These are phyloP conservation scores for Cordyceps cicadae DNA, from an alignment of 2,329 filamentous ascomycete species.

Conservation along the genomic window DNA sequence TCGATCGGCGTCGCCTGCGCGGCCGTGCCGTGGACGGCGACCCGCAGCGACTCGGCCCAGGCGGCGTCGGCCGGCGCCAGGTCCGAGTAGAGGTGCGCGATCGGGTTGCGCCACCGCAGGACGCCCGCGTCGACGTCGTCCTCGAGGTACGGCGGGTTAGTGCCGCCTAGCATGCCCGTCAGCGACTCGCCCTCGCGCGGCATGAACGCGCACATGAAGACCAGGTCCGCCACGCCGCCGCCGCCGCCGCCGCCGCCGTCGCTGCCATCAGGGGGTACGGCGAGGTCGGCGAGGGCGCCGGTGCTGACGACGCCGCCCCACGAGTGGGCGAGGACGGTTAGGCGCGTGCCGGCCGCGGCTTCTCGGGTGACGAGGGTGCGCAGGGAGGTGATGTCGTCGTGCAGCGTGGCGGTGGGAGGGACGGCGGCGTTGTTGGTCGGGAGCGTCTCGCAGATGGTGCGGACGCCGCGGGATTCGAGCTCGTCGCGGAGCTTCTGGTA, in stretches of 20 bases:
- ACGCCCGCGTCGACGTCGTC: not conserved
- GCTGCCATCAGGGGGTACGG: not conserved
- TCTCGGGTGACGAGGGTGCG: not conserved
- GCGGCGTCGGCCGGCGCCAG: not conserved
- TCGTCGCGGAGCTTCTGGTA: constrained; percentile 11
- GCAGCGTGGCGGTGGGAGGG: constrained; percentile 15
- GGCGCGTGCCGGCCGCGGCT: not conserved
- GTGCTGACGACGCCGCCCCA: not conserved
- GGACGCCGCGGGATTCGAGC: constrained; percentile 11
- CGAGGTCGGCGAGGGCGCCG: not conserved
- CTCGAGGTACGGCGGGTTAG: not conserved
- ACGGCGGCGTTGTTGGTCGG: constrained; percentile 15
- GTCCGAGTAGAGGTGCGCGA: not conserved
- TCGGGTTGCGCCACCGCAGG: not conserved
- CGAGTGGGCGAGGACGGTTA: not conserved
- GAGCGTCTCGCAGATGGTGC: constrained; percentile 13
- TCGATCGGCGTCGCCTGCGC: not conserved
- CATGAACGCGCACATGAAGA: not conserved
- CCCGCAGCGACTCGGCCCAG: not conserved
- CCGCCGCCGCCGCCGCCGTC: not conserved
- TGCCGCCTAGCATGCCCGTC: not conserved
- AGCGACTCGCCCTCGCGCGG: not conserved
- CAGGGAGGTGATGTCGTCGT: constrained; percentile 11
- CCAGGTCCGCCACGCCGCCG: not conserved
- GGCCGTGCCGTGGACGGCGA: not conserved